These are phyloP conservation scores for Rhodomyrtus tomentosa DNA, from an alignment of 345 rosid genomes.

Conservation along the genomic window DNA sequence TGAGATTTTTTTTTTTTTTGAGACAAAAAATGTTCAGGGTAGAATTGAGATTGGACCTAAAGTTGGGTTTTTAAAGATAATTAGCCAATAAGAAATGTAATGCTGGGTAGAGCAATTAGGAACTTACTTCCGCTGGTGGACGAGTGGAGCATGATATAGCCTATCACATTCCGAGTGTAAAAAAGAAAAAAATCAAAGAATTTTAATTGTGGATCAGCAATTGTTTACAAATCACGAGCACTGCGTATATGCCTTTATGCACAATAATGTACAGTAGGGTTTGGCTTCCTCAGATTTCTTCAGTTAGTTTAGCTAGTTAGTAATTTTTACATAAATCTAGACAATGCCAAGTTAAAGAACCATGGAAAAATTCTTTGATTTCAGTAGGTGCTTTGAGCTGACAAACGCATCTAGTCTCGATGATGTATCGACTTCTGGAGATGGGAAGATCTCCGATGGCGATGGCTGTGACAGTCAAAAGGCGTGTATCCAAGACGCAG, in stretches of 20 bases:
- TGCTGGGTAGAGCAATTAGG: neutral
- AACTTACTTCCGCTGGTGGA: neutral
- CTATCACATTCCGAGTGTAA: neutral
- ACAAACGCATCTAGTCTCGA: slow-evolving; percentile 3
- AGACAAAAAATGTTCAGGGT: too few species aligned
- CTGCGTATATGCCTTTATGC: neutral
- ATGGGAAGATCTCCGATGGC: slow-evolving; percentile 2
- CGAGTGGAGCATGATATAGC: neutral
- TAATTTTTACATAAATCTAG: neutral
- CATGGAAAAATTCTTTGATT: neutral
- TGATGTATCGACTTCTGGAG: slow-evolving; percentile 3
- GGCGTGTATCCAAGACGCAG: neutral
- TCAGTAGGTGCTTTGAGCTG: slow-evolving; percentile 13
- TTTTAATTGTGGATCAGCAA: neutral
- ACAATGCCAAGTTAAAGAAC: neutral
- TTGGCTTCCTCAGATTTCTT: neutral
- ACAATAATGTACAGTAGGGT: neutral
- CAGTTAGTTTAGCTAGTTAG: neutral
- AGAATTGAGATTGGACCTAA: too few species aligned
- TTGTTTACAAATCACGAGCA: neutral
- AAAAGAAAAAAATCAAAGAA: neutral
- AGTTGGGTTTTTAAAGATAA: too few species aligned
- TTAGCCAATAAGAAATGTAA: neutral
- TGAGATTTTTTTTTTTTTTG: too few species aligned
- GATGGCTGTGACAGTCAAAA: slow-evolving; percentile 8